Conservation (phyloP, 306 rosid species). For the Fragaria nilgerrensis region DNA sequence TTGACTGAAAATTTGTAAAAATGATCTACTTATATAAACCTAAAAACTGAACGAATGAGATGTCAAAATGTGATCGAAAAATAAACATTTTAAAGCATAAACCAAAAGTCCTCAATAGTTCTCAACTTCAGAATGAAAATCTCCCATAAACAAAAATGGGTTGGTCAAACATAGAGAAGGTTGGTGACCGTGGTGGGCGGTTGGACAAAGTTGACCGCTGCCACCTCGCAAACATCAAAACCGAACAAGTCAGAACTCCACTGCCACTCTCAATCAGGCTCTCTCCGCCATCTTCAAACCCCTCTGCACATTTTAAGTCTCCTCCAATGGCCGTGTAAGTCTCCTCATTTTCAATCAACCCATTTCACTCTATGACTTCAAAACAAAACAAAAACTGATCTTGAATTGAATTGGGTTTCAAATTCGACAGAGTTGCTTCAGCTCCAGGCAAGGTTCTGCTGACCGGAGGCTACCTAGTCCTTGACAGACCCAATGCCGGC, state of each 20-base stretch:
- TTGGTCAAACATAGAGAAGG: not conserved
- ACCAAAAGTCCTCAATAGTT: no score
- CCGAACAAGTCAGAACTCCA: not conserved
- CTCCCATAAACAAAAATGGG: no score
- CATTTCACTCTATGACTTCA: not conserved
- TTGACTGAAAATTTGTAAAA: no score
- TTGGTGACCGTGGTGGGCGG: not conserved
- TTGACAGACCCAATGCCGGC: conserved; percentile 79
- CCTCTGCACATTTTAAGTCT: not conserved
- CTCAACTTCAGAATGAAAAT: no score
- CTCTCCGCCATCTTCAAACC: not conserved
- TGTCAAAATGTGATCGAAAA: no score
- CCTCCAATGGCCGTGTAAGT: not conserved
- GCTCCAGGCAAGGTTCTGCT: conserved; percentile 85
- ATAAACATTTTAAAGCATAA: no score
- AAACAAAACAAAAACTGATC: not conserved
- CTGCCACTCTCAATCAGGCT: not conserved
- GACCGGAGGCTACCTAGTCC: conserved; percentile 72
- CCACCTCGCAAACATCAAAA: not conserved
- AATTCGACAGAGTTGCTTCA: conserved; percentile 54
- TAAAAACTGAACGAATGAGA: no score
- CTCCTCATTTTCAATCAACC: not conserved
- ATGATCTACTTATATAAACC: no score
- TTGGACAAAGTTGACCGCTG: not conserved
- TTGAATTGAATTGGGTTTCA: not conserved